Evolutionary conservation across 2,329 filamentous ascomycete genomes (phyloP), one percentile per base, ranked within the genome.

Genomic region (Diplodia corticola): DNA sequence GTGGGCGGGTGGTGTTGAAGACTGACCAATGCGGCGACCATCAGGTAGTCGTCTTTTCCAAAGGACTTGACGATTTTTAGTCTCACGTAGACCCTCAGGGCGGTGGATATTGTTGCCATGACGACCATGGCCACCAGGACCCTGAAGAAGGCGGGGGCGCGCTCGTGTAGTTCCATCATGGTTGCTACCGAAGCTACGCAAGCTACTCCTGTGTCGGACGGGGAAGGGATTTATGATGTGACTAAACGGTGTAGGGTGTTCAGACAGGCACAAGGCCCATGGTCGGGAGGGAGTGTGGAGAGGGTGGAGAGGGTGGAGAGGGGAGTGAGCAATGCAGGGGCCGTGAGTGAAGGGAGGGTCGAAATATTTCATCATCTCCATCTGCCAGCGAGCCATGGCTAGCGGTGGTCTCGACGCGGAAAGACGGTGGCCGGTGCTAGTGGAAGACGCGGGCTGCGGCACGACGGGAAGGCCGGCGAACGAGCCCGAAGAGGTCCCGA

Each of bases 41-140:
- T 78, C 5, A 78, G 67, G 68, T 72, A 77, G 65, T 78, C 76
- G 65, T 78, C 76, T 17, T 71, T 24, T 1, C 75, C 75, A 68
- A 77, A 78, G 1, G 73, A 73, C 65, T 74, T 76, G 5, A 78
- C 75, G 72, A 78, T 74, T 26, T 65, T 59, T 5, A 75, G 28
- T 13, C 76, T 72, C 22, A 76, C 75, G 64, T 71, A 75, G 53
- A 71, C 72, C 69, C 76, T 68, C 51, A 78, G 48, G 13, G 63
- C 30, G 51, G 73, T 75, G 1, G 76, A 71, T 28, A 73, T 64
- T 1, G 73, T 33, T 0, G 76, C 74, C 6, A 60, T 0, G 69
- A 17, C 4, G 20, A 60, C 22, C 57, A 60, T 60, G 9, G 48
- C 40, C 40, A 49, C 40, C 40, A 60, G 28, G 1, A 60, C 10